phyloP scores from a whole-genome alignment of 192 early-diverging fungal species.

The Mortierella claussenii region DNA sequence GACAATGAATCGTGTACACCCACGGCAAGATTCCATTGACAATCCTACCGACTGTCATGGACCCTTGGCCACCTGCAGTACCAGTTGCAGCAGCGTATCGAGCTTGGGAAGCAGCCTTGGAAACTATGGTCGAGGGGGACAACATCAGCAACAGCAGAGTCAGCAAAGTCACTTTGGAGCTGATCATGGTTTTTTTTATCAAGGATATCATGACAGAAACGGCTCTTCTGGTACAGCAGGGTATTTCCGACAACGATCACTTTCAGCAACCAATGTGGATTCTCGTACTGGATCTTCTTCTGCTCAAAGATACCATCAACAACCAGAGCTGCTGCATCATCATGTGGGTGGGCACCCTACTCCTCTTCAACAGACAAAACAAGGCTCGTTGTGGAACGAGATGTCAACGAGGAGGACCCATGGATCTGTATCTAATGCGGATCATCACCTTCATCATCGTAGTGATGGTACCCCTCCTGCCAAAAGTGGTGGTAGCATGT shows the following conservation, averaged over 20 bases:
- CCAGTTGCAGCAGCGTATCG: slow-evolving; percentile 28
- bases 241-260: slow-evolving; percentile 34
- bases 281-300: too few species aligned
- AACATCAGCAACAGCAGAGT: not conserved
- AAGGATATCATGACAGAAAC: not conserved
- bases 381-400: not conserved
- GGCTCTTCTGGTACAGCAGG: slow-evolving; percentile 3
- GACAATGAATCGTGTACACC: slow-evolving; percentile 48
- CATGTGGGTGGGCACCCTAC: too few species aligned
- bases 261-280: slow-evolving; percentile 28
- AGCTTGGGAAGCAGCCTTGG: slow-evolving; percentile 17
- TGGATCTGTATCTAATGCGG: slow-evolving; percentile 17
- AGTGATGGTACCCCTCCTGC: not conserved
- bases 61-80: slow-evolving; percentile 2
- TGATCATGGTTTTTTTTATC: not conserved
- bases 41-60: not conserved
- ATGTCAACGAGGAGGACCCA: slow-evolving; percentile 11
- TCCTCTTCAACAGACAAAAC: too few species aligned
- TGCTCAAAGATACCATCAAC: too few species aligned
- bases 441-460: not conserved
- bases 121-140: not conserved
- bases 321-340: too few species aligned
- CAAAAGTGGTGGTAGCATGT: too few species aligned
- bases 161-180: not conserved
- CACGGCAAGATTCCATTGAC: slow-evolving; percentile 9